Base-by-base conservation (phyloP, 2,329 filamentous ascomycete species). In the Calonectria pauciramosa region DNA sequence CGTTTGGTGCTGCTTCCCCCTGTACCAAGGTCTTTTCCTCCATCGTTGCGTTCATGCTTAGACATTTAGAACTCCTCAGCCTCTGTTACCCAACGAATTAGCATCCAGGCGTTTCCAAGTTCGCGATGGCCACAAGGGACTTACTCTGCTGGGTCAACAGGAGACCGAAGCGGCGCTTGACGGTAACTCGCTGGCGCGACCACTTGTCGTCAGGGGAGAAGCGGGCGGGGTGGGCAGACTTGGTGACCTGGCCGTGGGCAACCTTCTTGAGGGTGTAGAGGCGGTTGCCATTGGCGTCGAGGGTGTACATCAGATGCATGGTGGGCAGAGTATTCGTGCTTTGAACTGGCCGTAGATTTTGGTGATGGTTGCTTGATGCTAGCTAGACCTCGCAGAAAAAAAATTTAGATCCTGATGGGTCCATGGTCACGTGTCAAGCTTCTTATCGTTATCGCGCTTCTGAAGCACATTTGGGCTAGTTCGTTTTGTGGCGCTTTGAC, bases 141-240 rank as follows among this genome's bases (percentile, higher is more conserved):
- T 77, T 78, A 91, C 89, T 88, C 85, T 89, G 94, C 90, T 98
- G 95, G 69, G 94, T 97, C 85, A 98, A 88, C 76, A 99, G 92
- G 77, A 98, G 90, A 64, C 94, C 94, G 84, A 98, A 99, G 83
- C 97, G 91, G 89, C 95, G 96, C 93, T 98, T 98, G 82, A 99
- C 90, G 26, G 96, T 97, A 65, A 99, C 96, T 81, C 97, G 93
- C 88, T 99, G 96, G 84, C 95, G 94, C 83, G 96, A 98, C 91
- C 97, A 99, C 90, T 98, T 98, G 90, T 99, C 97, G 88, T 99
- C 97, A 77, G 97, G 97, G 60, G 95, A 98, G 90, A 99, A 99
- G 80, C 97, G 92, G 54, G 97, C 97, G 60, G 97, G 96, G 88
- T 99, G 96, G 71, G 97, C 97, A 69, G 94, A 97, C 90, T 98